These are phyloP conservation scores for Trichoderma pleuroti DNA, from an alignment of 2,329 filamentous ascomycete genomes.

Conservation along the genomic window DNA sequence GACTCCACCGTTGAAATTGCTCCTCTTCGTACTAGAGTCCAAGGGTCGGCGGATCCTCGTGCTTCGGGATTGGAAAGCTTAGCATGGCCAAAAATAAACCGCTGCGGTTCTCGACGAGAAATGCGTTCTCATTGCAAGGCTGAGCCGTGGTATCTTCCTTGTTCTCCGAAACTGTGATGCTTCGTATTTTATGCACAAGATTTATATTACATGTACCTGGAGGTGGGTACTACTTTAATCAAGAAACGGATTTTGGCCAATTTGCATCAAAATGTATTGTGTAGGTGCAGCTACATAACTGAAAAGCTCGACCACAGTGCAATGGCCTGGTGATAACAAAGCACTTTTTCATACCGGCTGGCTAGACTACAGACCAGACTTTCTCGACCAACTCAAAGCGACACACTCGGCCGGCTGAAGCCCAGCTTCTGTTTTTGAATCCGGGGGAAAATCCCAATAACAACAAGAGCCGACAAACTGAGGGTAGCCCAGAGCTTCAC, in stretches of 20 bases:
- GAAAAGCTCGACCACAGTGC: neutral
- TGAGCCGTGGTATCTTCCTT: neutral
- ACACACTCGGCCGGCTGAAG: slow-evolving; percentile 22
- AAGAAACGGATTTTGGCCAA: too few species aligned
- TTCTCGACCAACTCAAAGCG: slow-evolving; percentile 3
- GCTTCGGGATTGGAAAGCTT: neutral
- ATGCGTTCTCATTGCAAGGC: neutral
- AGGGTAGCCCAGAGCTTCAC: slow-evolving; percentile 75
- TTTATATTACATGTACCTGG: neutral
- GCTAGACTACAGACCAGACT: neutral
- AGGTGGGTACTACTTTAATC: neutral
- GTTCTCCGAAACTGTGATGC: neutral
- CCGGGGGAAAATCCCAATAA: slow-evolving; percentile 71
- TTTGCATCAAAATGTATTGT: neutral
- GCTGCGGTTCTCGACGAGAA: neutral
- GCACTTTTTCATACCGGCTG: neutral
- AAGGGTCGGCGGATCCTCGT: neutral
- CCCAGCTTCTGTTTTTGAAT: slow-evolving; percentile 82
- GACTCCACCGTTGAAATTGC: neutral
- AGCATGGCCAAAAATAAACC: neutral
- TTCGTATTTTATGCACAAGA: neutral
- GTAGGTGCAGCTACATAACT: neutral
- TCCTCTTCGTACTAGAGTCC: neutral
- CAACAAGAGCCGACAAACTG: slow-evolving; percentile 60
- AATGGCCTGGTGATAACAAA: neutral